A percentile compares a stretch with the other conserved stretches of the same genome.
Evolutionary conservation across 1,284 basidiomycete genomes (phyloP).

Genomic region (Marasmius oreades): DNA sequence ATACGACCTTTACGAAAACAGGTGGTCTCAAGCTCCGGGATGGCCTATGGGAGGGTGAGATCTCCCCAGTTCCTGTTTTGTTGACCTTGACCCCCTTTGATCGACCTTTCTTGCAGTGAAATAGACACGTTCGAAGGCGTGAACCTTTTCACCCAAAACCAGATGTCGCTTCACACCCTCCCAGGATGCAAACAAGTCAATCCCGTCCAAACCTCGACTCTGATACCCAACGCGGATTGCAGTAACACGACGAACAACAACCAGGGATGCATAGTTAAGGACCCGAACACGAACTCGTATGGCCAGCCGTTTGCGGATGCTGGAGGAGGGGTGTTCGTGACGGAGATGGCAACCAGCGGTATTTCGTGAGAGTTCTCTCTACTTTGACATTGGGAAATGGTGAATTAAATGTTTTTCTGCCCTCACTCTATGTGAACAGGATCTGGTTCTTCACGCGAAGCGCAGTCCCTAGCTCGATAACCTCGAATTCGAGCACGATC

Average conservation of each 20-base stretch:
- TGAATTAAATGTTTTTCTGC: constrained; percentile 11
- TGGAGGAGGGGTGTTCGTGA: constrained; percentile 71
- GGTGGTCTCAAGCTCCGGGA: constrained; percentile 53
- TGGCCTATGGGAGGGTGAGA: constrained; percentile 63
- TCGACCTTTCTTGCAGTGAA: constrained; percentile 32
- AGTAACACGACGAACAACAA: constrained; percentile 50
- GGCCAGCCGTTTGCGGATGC: constrained; percentile 60
- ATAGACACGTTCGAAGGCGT: constrained; percentile 79
- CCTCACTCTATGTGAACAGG: constrained; percentile 26
- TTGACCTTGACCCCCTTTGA: not conserved
- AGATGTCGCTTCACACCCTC: constrained; percentile 67
- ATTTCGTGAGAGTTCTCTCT: constrained; percentile 48
- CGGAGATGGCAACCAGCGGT: constrained; percentile 65
- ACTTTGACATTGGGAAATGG: too few species aligned
- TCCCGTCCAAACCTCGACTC: constrained; percentile 46
- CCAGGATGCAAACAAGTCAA: constrained; percentile 54
- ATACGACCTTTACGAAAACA: constrained; percentile 13
- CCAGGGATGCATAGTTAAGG: constrained; percentile 59
- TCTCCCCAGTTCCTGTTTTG: not conserved
- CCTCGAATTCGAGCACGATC: constrained; percentile 49
- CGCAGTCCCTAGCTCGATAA: constrained; percentile 52
- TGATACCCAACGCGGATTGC: constrained; percentile 61
- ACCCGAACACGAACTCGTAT: constrained; percentile 52
- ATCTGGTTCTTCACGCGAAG: constrained; percentile 77
- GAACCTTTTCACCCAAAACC: constrained; percentile 56